phyloP scores from a whole-genome alignment of 495 filamentous ascomycete species.

The Staphylotrichum tortipilum region DNA sequence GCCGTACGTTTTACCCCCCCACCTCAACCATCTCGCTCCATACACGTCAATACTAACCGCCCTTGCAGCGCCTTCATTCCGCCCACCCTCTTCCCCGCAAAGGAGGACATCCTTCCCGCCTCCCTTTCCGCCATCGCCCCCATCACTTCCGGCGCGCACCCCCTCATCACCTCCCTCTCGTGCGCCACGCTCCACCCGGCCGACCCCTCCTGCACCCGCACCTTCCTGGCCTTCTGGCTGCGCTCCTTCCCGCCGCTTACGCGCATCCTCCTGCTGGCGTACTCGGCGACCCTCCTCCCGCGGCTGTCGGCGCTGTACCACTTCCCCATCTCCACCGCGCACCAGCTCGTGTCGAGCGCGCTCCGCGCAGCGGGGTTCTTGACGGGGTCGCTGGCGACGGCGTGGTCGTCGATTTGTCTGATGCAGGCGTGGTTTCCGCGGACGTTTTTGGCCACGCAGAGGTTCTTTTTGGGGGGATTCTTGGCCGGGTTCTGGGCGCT shows the following conservation, averaged over 20 bases:
- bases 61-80: slow-evolving; percentile 55
- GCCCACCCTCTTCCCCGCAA: slow-evolving; percentile 74
- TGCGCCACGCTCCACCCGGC: slow-evolving; percentile 88
- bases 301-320: slow-evolving; percentile 56
- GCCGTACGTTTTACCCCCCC: slow-evolving; percentile 46
- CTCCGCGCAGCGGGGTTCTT: slow-evolving; percentile 65
- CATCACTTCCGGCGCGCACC: slow-evolving; percentile 75
- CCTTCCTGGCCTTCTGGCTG: slow-evolving; percentile 75
- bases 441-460: slow-evolving; percentile 62
- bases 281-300: slow-evolving; percentile 57
- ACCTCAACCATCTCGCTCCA: background rate
- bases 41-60: slow-evolving; percentile 5
- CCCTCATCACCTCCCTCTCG: slow-evolving; percentile 68
- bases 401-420: slow-evolving; percentile 83
- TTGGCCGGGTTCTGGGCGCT: slow-evolving; percentile 76
- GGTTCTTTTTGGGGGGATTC: slow-evolving; percentile 83
- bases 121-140: slow-evolving; percentile 61
- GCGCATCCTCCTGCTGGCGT: slow-evolving; percentile 64
- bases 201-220: slow-evolving; percentile 77
- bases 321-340: slow-evolving; percentile 56
- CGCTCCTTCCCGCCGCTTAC: slow-evolving; percentile 69
- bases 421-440: slow-evolving; percentile 72
- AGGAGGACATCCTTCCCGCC: slow-evolving; percentile 53
- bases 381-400: slow-evolving; percentile 66
- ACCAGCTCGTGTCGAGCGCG: slow-evolving; percentile 49